Conservation (phyloP, 495 filamentous ascomycete species). For the Pseudotulostoma volvatum region DNA sequence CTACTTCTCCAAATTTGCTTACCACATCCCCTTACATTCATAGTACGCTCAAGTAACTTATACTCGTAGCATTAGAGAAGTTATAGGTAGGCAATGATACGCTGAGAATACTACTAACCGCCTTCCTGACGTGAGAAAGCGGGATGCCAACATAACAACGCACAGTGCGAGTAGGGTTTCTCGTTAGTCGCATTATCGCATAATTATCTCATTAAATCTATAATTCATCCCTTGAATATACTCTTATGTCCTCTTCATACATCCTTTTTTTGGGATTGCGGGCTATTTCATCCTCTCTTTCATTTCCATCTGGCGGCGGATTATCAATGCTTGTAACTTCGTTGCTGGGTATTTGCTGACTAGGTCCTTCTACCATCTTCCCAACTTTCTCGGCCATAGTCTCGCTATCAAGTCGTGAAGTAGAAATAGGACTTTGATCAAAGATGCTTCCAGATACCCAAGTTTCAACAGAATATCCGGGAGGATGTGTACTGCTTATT, state of each 20-base stretch:
- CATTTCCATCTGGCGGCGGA: constrained; percentile 19
- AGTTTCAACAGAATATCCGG: neutral
- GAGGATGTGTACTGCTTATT: neutral
- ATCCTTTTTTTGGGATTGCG: constrained; percentile 72
- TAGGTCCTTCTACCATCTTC: constrained; percentile 33
- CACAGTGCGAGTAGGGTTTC: too few relatives aligned
- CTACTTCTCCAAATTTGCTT: too few relatives aligned
- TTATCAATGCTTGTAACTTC: constrained; percentile 17
- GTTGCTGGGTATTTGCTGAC: constrained; percentile 19
- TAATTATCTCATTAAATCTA: too few relatives aligned
- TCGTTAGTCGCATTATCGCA: too few relatives aligned
- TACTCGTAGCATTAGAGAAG: too few relatives aligned
- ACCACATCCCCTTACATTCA: too few relatives aligned
- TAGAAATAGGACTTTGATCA: constrained; percentile 13
- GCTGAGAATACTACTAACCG: too few relatives aligned
- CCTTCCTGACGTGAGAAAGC: too few relatives aligned
- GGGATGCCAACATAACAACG: too few relatives aligned
- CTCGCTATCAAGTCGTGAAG: constrained; percentile 14
- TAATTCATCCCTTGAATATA: constrained; percentile 38
- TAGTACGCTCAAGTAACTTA: too few relatives aligned
- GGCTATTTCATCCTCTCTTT: constrained; percentile 28
- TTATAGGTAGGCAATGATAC: too few relatives aligned
- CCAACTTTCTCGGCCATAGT: constrained; percentile 38
- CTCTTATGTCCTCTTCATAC: constrained; percentile 44
- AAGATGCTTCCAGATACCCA: constrained; percentile 4